A percentile compares a stretch with the other conserved stretches of the same genome.
These are phyloP conservation scores for Endotrypanum monterogeii DNA, from an alignment of 208 protist species.

Conservation along the genomic window DNA sequence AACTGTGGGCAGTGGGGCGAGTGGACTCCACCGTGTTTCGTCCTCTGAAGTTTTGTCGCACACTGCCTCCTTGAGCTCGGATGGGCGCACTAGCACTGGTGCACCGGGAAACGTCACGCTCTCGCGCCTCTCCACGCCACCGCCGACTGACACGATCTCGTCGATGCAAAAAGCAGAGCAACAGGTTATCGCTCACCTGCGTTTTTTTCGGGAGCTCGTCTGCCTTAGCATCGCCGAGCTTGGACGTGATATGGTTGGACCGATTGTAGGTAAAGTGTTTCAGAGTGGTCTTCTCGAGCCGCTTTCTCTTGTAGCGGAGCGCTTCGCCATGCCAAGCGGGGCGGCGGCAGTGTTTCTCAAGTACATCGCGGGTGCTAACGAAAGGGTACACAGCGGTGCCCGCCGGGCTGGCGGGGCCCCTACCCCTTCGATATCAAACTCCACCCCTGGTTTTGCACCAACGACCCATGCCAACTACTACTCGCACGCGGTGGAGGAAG, in stretches of 20 bases:
- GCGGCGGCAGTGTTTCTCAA: constrained; percentile 37
- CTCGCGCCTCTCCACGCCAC: constrained; percentile 15
- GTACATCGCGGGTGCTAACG: constrained; percentile 21
- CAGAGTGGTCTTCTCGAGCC: constrained; percentile 61
- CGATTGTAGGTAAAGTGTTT: constrained; percentile 64
- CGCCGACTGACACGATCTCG: background rate
- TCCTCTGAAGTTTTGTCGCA: constrained; percentile 22
- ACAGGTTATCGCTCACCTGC: constrained; percentile 70
- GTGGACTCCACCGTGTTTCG: constrained; percentile 7
- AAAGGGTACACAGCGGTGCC: background rate
- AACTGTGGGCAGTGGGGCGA: constrained; percentile 5
- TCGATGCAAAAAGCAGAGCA: constrained; percentile 41
- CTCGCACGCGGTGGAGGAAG: constrained; percentile 53
- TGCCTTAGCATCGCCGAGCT: constrained; percentile 60
- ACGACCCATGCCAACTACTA: constrained; percentile 37
- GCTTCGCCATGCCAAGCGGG: constrained; percentile 57
- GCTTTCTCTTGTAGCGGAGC: constrained; percentile 75
- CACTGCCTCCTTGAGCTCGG: constrained; percentile 20
- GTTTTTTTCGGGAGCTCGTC: constrained; percentile 69
- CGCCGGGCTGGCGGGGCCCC: constrained; percentile 4
- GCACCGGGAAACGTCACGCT: background rate
- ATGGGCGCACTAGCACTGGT: background rate
- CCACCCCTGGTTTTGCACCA: constrained; percentile 31
- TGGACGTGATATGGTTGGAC: constrained; percentile 54
- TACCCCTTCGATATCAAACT: constrained; percentile 20